Conservation (phyloP, 345 rosid species). For the Sonneratia caseolaris region DNA sequence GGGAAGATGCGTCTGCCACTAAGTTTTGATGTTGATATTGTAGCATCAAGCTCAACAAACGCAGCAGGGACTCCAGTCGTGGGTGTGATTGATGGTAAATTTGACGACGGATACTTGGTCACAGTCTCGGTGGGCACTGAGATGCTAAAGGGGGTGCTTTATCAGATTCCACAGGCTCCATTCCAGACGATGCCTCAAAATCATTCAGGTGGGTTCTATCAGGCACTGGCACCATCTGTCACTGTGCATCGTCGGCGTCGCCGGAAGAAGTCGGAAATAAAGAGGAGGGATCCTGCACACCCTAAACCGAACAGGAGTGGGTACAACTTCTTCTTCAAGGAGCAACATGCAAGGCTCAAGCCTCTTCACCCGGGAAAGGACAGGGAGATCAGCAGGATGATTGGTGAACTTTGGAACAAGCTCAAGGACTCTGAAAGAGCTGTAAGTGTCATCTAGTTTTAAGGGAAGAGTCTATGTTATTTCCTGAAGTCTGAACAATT, state of each 20-base stretch:
- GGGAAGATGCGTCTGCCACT: not conserved
- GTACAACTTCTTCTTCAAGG: conserved; percentile 90
- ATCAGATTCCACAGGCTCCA: conserved; percentile 39
- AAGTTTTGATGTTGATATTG: not conserved
- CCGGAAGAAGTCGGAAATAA: conserved; percentile 80
- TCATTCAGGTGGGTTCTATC: conserved; percentile 17
- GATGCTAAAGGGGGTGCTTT: conserved; percentile 73
- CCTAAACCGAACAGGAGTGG: conserved; percentile 94
- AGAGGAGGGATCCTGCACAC: conserved; percentile 86
- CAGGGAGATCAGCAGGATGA: conserved; percentile 86
- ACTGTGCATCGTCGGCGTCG: conserved; percentile 60
- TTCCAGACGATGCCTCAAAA: conserved; percentile 22
- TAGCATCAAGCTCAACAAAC: conserved; percentile 25
- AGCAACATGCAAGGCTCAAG: conserved; percentile 87
- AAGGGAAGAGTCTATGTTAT: not conserved
- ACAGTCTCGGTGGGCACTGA: conserved; percentile 73
- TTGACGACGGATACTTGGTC: conserved; percentile 81
- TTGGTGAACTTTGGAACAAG: conserved; percentile 89
- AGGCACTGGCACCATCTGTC: conserved; percentile 19
- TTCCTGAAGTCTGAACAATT: not conserved
- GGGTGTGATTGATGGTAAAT: conserved; percentile 87
- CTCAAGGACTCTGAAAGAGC: conserved; percentile 48
- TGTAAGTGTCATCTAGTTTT: conserved; percentile 27
- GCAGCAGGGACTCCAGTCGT: conserved; percentile 42
- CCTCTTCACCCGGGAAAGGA: conserved; percentile 92